Conservation (phyloP, 2,329 filamentous ascomycete species). For the Colletotrichum cereale region DNA sequence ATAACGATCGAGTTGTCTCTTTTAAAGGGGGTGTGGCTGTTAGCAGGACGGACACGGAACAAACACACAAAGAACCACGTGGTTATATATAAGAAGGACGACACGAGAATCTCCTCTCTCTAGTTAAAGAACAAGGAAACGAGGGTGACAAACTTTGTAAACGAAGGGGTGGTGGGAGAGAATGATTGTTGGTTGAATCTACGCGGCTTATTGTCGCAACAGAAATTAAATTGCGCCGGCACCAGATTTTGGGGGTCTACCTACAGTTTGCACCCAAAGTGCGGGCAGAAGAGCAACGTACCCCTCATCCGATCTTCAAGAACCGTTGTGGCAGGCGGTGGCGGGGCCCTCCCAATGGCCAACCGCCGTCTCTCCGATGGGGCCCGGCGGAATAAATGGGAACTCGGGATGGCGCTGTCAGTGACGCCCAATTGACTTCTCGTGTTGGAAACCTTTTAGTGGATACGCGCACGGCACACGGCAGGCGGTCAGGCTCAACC, state of each 20-base stretch:
- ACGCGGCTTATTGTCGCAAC: conserved; percentile 3
- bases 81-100: not conserved
- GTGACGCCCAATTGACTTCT: conserved; percentile 3
- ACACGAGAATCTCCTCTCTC: not conserved
- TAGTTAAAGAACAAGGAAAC: not conserved
- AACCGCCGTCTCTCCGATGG: not conserved
- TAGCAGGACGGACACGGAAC: not conserved
- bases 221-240: conserved; percentile 12
- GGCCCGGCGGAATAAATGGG: conserved; percentile 2
- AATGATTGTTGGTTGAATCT: not conserved
- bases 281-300: conserved; percentile 15
- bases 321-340: conserved; percentile 31
- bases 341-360: not conserved
- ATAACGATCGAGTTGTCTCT: conserved; percentile 6
- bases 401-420: conserved; percentile 24
- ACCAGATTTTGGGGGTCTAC: conserved; percentile 21
- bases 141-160: not conserved
- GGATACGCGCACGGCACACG: conserved; percentile 5
- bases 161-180: not conserved
- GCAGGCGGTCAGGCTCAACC: conserved; percentile 20
- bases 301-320: conserved; percentile 37
- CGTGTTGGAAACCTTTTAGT: conserved; percentile 9
- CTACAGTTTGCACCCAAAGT: conserved; percentile 11
- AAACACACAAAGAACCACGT: not conserved
- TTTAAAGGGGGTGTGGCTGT: not conserved